Percentiles rank a stretch among this genome's conserved stretches.
These are phyloP conservation scores for Apiospora hydei DNA, from an alignment of 2,329 filamentous ascomycete genomes.

Conservation along the genomic window DNA sequence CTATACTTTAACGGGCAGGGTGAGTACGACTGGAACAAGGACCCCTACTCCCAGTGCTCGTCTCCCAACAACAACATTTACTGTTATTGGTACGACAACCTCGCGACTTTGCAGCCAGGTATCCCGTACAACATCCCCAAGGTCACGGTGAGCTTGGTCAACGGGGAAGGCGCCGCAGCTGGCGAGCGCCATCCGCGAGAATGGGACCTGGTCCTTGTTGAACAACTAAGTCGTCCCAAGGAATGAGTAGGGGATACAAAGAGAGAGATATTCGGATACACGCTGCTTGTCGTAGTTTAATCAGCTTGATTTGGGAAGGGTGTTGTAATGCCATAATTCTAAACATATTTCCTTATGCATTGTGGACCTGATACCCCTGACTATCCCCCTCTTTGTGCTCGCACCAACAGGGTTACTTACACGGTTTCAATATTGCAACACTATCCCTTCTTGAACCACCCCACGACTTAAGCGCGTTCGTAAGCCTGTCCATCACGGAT, in stretches of 20 bases:
- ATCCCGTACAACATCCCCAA: slow-evolving; percentile 12
- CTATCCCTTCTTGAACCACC: too few relatives aligned
- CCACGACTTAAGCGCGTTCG: not conserved
- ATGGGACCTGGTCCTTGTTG: not conserved
- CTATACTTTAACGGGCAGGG: not conserved
- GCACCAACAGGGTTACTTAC: not conserved
- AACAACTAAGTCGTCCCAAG: not conserved
- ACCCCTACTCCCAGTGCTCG: slow-evolving; percentile 8
- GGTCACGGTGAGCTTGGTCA: slow-evolving; percentile 8
- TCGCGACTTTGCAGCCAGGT: not conserved
- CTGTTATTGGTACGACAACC: slow-evolving; percentile 6
- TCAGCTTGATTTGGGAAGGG: not conserved
- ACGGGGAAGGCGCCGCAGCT: not conserved
- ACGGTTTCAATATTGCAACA: too few relatives aligned
- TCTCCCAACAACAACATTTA: not conserved
- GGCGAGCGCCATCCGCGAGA: not conserved
- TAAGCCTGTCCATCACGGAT: not conserved
- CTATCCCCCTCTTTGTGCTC: too few relatives aligned
- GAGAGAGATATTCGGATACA: not conserved
- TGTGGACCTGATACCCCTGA: too few relatives aligned
- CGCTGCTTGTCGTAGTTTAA: not conserved
- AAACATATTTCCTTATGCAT: too few relatives aligned
- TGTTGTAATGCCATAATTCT: not conserved
- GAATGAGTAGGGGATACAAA: not conserved
- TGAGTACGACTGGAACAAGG: slow-evolving; percentile 4